These are phyloP conservation scores for Tetradesmus lagerheimii DNA, from an alignment of 139 green algal genomes.

Conservation along the genomic window DNA sequence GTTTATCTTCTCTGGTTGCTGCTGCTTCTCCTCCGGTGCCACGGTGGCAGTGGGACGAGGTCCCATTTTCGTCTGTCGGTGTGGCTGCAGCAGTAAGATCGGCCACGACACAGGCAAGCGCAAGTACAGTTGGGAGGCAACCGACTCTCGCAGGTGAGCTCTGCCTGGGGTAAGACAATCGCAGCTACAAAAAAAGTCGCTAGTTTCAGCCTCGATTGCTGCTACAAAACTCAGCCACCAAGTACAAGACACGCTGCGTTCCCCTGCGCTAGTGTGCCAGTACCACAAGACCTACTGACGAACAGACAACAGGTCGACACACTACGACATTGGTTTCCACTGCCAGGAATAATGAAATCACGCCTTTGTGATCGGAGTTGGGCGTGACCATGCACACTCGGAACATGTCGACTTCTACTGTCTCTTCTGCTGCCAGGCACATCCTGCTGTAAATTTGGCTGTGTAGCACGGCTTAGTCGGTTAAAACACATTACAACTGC, in stretches of 20 bases:
- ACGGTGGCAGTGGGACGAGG: not conserved
- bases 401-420: not conserved
- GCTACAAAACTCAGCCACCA: too few relatives aligned
- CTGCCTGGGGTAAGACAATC: not conserved
- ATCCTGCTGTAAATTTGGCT: not conserved
- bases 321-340: too few relatives aligned
- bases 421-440: not conserved
- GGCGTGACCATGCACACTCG: too few relatives aligned
- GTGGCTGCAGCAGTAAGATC: not conserved
- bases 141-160: not conserved
- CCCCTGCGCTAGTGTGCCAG: not conserved
- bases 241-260: too few relatives aligned
- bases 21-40: not conserved
- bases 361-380: too few relatives aligned
- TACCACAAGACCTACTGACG: not conserved
- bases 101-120: not conserved
- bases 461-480: not conserved
- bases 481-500: too few relatives aligned
- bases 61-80: not conserved
- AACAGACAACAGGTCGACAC: not conserved
- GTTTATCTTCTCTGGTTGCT: constrained; percentile 59
- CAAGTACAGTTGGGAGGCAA: not conserved
- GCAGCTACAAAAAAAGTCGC: too few relatives aligned
- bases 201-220: too few relatives aligned
- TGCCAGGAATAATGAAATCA: too few relatives aligned